Percentiles rank a stretch among this genome's conserved stretches.
Evolutionary conservation across 306 rosid species (phyloP).

Genomic region (Cajanus cajan): DNA sequence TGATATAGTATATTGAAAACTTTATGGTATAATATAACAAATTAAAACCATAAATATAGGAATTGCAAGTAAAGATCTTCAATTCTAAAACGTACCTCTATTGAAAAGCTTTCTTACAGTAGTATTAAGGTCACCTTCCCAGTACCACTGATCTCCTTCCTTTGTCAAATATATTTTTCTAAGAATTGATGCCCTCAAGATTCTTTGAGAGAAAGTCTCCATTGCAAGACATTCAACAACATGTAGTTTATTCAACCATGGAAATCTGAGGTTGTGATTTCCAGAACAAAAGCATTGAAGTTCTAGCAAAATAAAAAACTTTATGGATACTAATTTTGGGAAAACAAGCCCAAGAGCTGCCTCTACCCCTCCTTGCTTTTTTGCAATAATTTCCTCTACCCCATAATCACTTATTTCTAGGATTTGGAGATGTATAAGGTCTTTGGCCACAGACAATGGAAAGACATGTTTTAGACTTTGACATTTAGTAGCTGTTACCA

Average conservation of each 20-base stretch:
- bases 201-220: slow-evolving; percentile 38
- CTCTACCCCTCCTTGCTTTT: slow-evolving; percentile 22
- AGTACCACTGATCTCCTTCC: slow-evolving; percentile 31
- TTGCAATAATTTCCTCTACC: slow-evolving; percentile 32
- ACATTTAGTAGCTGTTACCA: slow-evolving; percentile 28
- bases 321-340: slow-evolving; percentile 28
- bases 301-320: slow-evolving; percentile 31
- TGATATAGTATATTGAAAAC: background rate
- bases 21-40: background rate
- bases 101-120: slow-evolving; percentile 29
- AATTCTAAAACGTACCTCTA: slow-evolving; percentile 17
- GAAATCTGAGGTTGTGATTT: slow-evolving; percentile 41
- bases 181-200: slow-evolving; percentile 38
- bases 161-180: slow-evolving; percentile 24
- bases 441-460: slow-evolving; percentile 42
- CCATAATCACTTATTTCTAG: slow-evolving; percentile 40
- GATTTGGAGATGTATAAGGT: slow-evolving; percentile 30
- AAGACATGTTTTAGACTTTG: slow-evolving; percentile 30
- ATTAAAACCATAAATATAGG: background rate
- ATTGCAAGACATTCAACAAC: slow-evolving; percentile 37
- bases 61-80: background rate
- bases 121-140: slow-evolving; percentile 39
- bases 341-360: slow-evolving; percentile 36
- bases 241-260: slow-evolving; percentile 27
- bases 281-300: slow-evolving; percentile 34